Evolutionary conservation across 2,329 filamentous ascomycete species (phyloP).

Genomic region (Cryphonectria naterciae): DNA sequence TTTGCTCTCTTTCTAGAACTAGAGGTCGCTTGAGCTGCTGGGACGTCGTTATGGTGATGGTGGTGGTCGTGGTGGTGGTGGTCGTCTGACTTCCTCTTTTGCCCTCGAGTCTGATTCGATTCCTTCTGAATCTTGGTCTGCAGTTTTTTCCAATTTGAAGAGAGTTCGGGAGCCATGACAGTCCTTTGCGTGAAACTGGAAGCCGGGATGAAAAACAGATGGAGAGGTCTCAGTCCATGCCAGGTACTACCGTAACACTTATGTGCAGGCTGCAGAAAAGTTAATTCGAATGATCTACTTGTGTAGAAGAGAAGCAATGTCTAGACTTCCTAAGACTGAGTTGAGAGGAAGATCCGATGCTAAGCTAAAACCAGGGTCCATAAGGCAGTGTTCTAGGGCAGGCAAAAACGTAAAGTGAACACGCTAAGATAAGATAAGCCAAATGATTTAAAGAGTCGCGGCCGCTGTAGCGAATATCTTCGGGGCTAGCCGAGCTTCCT

Average conservation of each 20-base stretch:
- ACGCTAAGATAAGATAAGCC: conserved; percentile 12
- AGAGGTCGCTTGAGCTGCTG: conserved; percentile 31
- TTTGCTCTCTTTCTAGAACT: conserved; percentile 39
- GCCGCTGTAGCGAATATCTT: too few species aligned
- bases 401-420: background rate
- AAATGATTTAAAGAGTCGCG: background rate
- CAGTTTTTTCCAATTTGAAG: conserved; percentile 79
- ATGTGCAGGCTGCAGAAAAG: background rate
- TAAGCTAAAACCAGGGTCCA: background rate
- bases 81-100: conserved; percentile 48
- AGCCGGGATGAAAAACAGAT: background rate
- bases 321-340: background rate
- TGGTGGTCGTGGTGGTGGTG: conserved; percentile 23
- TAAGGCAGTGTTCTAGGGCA: background rate
- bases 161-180: conserved; percentile 54
- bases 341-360: background rate
- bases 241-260: background rate
- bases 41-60: too few species aligned
- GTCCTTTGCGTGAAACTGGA: background rate
- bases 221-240: background rate
- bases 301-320: background rate
- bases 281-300: background rate
- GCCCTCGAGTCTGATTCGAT: conserved; percentile 42
- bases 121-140: conserved; percentile 64
- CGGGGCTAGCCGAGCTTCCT: background rate